Evolutionary conservation across 1,284 basidiomycete genomes (phyloP).

Genomic region (Trametes versicolor): DNA sequence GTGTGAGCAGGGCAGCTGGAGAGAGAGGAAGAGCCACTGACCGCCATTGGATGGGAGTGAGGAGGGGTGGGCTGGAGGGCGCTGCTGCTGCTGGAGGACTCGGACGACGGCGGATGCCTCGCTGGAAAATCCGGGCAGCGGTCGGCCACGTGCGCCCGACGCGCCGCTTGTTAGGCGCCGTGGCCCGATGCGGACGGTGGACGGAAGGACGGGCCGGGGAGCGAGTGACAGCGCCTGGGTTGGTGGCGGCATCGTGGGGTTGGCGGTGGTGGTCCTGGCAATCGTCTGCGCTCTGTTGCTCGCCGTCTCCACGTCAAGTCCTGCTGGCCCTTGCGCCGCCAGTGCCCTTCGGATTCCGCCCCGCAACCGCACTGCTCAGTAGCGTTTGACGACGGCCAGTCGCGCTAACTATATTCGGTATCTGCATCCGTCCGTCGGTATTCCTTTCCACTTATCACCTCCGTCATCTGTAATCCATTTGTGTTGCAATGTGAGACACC

Average conservation of each 20-base stretch:
- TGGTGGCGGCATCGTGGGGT: not conserved
- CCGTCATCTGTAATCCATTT: conserved; percentile 9
- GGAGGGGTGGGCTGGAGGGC: conserved; percentile 11
- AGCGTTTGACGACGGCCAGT: not conserved
- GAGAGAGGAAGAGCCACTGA: conserved; percentile 30
- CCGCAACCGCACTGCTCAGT: conserved; percentile 7
- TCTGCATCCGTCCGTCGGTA: conserved; percentile 10
- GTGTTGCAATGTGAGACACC: conserved; percentile 20
- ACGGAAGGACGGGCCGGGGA: not conserved
- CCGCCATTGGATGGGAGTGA: conserved; percentile 41
- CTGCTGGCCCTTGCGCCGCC: not conserved
- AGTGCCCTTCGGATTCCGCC: no score
- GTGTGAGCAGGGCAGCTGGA: conserved; percentile 8
- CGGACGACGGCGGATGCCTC: conserved; percentile 13
- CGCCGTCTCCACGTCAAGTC: not conserved
- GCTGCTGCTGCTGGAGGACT: not conserved
- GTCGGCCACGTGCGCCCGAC: conserved; percentile 20
- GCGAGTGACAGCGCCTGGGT: not conserved
- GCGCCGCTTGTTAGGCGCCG: conserved; percentile 7
- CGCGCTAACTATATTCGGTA: conserved; percentile 12
- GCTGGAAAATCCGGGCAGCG: conserved; percentile 33
- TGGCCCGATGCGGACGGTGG: not conserved
- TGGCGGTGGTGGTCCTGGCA: not conserved
- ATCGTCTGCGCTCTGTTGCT: not conserved
- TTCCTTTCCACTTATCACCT: conserved; percentile 3